Conservation (phyloP, 805 yeast genomes). For the Candida sanyiensis region DNA sequence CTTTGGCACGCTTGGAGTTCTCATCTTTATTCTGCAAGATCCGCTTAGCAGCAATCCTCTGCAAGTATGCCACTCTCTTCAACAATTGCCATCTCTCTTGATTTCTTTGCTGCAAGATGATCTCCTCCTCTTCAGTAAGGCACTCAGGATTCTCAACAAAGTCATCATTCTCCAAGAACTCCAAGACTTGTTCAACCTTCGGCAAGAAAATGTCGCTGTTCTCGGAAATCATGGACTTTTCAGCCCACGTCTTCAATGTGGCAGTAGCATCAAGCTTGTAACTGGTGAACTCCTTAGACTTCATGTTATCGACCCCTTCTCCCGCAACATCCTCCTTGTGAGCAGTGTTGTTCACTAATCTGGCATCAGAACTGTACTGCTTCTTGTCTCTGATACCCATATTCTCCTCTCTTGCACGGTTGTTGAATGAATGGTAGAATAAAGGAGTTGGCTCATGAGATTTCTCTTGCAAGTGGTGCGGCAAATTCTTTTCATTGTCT, state of each 20-base stretch:
- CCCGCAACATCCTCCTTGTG: slow-evolving; percentile 78
- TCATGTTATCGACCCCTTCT: slow-evolving; percentile 61
- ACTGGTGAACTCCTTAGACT: slow-evolving; percentile 36
- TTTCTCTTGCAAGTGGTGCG: slow-evolving; percentile 21
- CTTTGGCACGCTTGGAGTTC: slow-evolving; percentile 28
- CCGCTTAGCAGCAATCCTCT: slow-evolving; percentile 54
- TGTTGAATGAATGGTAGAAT: slow-evolving; percentile 60
- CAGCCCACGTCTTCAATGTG: slow-evolving; percentile 53
- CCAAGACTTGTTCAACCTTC: slow-evolving; percentile 47
- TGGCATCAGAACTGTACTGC: slow-evolving; percentile 71
- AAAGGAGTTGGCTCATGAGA: slow-evolving; percentile 17
- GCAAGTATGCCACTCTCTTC: slow-evolving; percentile 65
- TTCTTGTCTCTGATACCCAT: slow-evolving; percentile 80
- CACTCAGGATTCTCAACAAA: slow-evolving; percentile 26
- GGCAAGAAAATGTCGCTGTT: slow-evolving; percentile 46
- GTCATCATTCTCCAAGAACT: slow-evolving; percentile 45
- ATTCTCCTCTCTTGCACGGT: slow-evolving; percentile 85
- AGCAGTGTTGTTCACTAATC: slow-evolving; percentile 60
- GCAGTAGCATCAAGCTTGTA: slow-evolving; percentile 50
- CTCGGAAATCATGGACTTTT: slow-evolving; percentile 33
- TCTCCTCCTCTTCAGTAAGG: slow-evolving; percentile 34
- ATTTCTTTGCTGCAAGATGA: slow-evolving; percentile 37
- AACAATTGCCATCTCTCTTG: slow-evolving; percentile 64
- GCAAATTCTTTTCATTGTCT: slow-evolving; percentile 21
- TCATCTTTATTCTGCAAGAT: slow-evolving; percentile 36